phyloP scores from a whole-genome alignment of 257 asterid genomes.

The Solanum raphanifolium region DNA sequence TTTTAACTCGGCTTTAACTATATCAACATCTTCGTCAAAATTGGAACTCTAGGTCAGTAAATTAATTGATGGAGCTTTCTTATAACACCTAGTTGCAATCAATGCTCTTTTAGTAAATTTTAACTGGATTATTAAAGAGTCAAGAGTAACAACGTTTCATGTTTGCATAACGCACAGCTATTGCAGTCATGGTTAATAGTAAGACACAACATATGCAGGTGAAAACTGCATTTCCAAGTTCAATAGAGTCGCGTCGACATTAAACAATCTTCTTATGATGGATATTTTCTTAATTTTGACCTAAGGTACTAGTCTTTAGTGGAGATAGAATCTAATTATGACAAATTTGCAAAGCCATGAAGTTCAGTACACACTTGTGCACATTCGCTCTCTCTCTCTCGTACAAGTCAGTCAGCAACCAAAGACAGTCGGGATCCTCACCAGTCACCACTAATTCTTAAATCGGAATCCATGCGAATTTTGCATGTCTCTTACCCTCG shows the following conservation, averaged over 20 bases:
- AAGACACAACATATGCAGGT: background rate
- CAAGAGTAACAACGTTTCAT: no score
- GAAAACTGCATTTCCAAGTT: background rate
- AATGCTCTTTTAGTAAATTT: background rate
- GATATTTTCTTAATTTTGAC: background rate
- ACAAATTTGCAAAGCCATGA: background rate
- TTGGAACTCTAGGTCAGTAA: background rate
- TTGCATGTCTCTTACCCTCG: background rate
- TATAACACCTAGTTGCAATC: background rate
- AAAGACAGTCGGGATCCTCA: background rate
- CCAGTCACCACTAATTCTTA: background rate
- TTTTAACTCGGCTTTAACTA: background rate
- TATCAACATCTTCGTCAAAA: background rate
- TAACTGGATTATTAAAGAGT: background rate
- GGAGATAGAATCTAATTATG: background rate
- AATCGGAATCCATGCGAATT: background rate
- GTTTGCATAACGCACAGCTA: background rate
- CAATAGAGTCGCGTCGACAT: background rate
- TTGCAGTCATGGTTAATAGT: background rate
- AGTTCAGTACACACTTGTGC: background rate
- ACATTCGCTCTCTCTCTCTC: background rate
- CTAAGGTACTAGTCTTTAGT: background rate
- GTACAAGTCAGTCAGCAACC: background rate
- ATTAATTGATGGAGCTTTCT: background rate
- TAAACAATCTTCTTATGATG: background rate